These are phyloP conservation scores for Lachnellula cervina DNA, from an alignment of 2,329 filamentous ascomycete species.

Conservation along the genomic window DNA sequence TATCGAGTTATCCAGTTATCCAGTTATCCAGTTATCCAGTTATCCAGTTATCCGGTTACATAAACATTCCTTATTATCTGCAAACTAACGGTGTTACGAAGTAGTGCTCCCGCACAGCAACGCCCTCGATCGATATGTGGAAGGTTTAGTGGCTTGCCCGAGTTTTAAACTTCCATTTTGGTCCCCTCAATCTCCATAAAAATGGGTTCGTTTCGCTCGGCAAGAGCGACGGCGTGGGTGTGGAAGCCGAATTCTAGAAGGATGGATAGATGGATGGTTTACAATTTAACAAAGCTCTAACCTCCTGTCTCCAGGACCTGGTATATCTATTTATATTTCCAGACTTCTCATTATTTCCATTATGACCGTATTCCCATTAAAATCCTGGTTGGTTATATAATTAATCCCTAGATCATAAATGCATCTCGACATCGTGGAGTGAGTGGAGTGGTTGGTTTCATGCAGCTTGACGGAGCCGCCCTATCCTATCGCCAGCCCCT, in stretches of 20 bases:
- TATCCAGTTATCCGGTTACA: no score
- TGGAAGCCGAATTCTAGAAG: no score
- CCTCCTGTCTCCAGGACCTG: background rate
- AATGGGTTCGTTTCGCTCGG: background rate
- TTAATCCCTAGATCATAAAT: conserved; percentile 1
- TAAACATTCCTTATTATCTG: no score
- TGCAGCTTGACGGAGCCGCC: background rate
- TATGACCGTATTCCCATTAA: background rate
- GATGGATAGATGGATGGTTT: background rate
- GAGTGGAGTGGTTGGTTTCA: background rate
- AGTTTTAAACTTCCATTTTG: background rate
- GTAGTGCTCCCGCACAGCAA: no score
- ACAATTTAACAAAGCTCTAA: background rate
- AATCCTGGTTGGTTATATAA: background rate
- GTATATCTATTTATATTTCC: background rate
- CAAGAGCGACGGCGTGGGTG: no score
- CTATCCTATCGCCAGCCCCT: background rate
- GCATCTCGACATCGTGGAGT: conserved; percentile 3
- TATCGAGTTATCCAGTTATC: no score
- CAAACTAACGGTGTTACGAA: no score
- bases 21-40: no score
- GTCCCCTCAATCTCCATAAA: background rate
- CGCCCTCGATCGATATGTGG: background rate
- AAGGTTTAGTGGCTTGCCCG: background rate
- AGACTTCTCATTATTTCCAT: background rate